A percentile compares a stretch with the other conserved stretches of the same genome.
Conservation (phyloP, 1,284 basidiomycete genomes). For the Ceratobasidium sp. region DNA sequence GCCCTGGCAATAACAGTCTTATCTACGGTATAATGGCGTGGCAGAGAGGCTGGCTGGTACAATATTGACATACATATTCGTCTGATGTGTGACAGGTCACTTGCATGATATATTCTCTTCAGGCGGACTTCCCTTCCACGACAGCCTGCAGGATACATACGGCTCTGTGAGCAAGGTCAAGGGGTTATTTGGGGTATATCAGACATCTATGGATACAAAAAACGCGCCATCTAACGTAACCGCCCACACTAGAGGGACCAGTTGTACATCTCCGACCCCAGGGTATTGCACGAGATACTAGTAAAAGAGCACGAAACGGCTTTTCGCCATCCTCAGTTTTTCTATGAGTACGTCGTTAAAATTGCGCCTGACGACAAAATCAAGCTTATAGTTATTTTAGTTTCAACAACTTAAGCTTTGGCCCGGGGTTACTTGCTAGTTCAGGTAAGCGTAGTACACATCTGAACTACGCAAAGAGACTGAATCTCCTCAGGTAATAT, state of each 20-base stretch:
- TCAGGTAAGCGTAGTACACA: background rate
- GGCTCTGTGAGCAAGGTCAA: conserved; percentile 15
- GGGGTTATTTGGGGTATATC: conserved; percentile 23
- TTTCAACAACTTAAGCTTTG: background rate
- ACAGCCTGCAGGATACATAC: conserved; percentile 18
- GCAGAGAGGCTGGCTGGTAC: too few species aligned
- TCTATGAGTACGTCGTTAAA: conserved; percentile 3
- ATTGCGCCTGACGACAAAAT: background rate
- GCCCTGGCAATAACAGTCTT: too few species aligned
- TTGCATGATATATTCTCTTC: background rate
- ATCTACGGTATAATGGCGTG: too few species aligned
- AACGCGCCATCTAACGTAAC: background rate
- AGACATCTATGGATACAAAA: background rate
- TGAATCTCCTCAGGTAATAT: background rate
- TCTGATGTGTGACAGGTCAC: too few species aligned
- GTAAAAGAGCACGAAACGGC: conserved; percentile 14
- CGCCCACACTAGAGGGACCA: background rate
- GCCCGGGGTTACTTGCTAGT: conserved; percentile 1
- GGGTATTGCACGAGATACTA: conserved; percentile 29
- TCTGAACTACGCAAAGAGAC: background rate
- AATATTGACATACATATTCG: too few species aligned
- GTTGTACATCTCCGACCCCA: conserved; percentile 19
- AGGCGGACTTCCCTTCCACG: background rate
- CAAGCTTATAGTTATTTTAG: background rate
- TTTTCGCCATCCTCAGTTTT: background rate